Conservation (phyloP, 495 filamentous ascomycete species). For the Acidiella bohemica region DNA sequence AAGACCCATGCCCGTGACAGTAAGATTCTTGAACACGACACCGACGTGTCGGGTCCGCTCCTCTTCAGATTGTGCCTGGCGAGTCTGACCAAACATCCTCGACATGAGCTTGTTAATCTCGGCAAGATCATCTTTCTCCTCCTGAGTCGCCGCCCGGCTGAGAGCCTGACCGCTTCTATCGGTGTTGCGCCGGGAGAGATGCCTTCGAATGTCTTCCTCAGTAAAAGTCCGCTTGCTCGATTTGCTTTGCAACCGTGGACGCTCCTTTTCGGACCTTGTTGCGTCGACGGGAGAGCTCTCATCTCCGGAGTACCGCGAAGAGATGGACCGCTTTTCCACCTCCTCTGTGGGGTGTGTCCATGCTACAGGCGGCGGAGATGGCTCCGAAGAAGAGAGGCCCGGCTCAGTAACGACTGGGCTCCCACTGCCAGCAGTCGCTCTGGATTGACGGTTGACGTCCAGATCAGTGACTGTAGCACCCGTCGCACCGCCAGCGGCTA, state of each 20-base stretch:
- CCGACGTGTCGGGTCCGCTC: slow-evolving; percentile 39
- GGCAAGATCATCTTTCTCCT: slow-evolving; percentile 38
- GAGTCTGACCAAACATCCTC: slow-evolving; percentile 48
- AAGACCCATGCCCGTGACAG: slow-evolving; percentile 6
- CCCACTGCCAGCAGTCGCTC: not conserved
- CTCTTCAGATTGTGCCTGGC: slow-evolving; percentile 50
- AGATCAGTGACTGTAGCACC: not conserved
- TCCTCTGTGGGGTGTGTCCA: slow-evolving; percentile 5
- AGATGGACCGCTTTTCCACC: not conserved
- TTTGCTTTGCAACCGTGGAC: not conserved
- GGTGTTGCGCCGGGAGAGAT: slow-evolving; percentile 39
- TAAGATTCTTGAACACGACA: slow-evolving; percentile 25
- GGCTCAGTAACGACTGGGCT: slow-evolving; percentile 7
- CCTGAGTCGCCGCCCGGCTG: slow-evolving; percentile 1
- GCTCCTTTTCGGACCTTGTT: too few relatives aligned
- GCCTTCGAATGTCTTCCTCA: slow-evolving; percentile 40
- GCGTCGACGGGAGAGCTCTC: too few relatives aligned
- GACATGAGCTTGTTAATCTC: slow-evolving; percentile 49
- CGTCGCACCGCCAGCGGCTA: not conserved
- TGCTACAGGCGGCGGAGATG: not conserved
- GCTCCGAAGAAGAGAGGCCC: too few relatives aligned
- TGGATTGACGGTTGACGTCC: not conserved
- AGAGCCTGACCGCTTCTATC: slow-evolving; percentile 4
- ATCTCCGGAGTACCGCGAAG: too few relatives aligned
- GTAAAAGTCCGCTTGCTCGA: slow-evolving; percentile 17